Evolutionary conservation across 2,329 filamentous ascomycete species (phyloP).

Genomic region (Paraconiothyrium sp.): DNA sequence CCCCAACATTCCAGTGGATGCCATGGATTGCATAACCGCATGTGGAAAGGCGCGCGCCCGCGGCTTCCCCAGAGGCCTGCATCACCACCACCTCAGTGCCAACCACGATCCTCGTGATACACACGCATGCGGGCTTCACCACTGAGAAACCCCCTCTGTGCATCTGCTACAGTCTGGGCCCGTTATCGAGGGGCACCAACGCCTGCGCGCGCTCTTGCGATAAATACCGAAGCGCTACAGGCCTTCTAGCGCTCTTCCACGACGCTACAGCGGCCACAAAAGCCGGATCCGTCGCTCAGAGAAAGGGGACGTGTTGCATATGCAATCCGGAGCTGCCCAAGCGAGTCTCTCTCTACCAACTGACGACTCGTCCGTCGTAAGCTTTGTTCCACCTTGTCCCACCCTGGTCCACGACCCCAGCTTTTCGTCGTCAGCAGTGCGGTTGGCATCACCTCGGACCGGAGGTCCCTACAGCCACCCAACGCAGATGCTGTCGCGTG

Average conservation of each 20-base stretch:
- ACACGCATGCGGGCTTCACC: conserved; percentile 3
- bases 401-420: conserved; percentile 4
- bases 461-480: background rate
- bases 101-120: background rate
- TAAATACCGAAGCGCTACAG: background rate
- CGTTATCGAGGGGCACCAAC: background rate
- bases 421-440: background rate
- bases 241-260: conserved; percentile 14
- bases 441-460: background rate
- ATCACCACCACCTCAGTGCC: conserved; percentile 14
- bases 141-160: background rate
- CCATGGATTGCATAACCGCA: conserved; percentile 16
- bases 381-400: conserved; percentile 11
- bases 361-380: background rate
- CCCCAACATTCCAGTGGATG: conserved; percentile 2
- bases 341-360: background rate
- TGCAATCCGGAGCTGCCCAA: background rate
- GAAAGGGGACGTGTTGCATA: background rate
- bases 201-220: background rate
- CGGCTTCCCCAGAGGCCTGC: conserved; percentile 10
- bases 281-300: background rate
- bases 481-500: conserved; percentile 5
- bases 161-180: conserved; percentile 9
- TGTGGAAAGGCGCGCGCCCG: conserved; percentile 12
- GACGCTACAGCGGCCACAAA: background rate